phyloP scores from a whole-genome alignment of 78 protist species.

The Dictyostelium purpureum region DNA sequence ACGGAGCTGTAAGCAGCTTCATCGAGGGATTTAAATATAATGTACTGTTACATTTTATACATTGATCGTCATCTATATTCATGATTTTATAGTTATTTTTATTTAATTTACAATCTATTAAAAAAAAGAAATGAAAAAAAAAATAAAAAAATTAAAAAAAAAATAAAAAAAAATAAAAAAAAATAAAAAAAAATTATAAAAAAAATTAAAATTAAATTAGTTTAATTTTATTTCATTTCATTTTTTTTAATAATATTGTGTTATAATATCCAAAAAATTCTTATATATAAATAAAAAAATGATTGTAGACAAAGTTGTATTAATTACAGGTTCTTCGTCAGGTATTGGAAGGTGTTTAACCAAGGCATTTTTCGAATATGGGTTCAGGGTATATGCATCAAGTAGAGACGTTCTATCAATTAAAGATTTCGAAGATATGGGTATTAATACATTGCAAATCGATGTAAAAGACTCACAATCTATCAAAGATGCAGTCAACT shows the following conservation, averaged over 20 bases:
- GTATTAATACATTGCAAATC: not conserved
- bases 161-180: not conserved
- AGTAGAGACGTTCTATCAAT: constrained; percentile 33
- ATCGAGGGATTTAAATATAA: constrained; percentile 31
- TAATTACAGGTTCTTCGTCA: constrained; percentile 23
- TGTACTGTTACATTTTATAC: constrained; percentile 28
- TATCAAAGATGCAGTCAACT: not conserved
- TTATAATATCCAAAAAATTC: too few species aligned
- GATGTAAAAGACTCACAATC: constrained; percentile 42
- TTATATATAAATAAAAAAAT: too few species aligned
- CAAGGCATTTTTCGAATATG: not conserved
- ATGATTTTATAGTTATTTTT: not conserved
- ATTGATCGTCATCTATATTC: constrained; percentile 33
- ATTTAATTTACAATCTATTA: not conserved
- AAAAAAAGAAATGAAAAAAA: not conserved
- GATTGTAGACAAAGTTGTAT: constrained; percentile 23
- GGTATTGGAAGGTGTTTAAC: constrained; percentile 27
- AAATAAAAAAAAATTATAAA: not conserved
- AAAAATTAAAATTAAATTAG: not conserved
- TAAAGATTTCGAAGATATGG: not conserved
- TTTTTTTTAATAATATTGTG: too few species aligned
- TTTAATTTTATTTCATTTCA: too few species aligned
- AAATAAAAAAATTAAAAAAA: too few species aligned
- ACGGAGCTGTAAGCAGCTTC: constrained; percentile 43
- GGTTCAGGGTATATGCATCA: constrained; percentile 32